Conservation (phyloP, 2,329 filamentous ascomycete genomes). For the Clonostachys chloroleuca region DNA sequence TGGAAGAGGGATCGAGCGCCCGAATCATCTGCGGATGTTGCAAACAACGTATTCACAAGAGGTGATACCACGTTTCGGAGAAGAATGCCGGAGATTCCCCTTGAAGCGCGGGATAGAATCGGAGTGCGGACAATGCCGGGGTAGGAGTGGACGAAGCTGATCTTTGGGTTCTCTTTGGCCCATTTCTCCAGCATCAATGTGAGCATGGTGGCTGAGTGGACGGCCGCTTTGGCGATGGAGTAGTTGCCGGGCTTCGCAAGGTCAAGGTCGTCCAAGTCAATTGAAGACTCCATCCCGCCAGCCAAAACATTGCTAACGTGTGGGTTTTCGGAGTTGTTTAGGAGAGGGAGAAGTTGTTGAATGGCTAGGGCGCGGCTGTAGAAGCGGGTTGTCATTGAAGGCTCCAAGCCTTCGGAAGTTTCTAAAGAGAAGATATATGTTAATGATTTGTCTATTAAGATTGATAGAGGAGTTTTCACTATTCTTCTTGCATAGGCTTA, state of each 20-base stretch:
- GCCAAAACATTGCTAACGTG: conserved; percentile 46
- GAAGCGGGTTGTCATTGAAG: conserved; percentile 45
- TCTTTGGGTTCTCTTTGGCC: conserved; percentile 31
- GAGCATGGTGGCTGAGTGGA: conserved; percentile 41
- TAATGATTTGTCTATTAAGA: no score
- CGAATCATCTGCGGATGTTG: conserved; percentile 7
- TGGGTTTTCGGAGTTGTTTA: conserved; percentile 28
- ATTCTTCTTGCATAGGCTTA: no score
- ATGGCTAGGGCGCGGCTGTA: conserved; percentile 55
- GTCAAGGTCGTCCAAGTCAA: conserved; percentile 40
- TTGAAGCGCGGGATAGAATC: conserved; percentile 9
- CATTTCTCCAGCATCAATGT: conserved; percentile 42
- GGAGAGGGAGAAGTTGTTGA: conserved; percentile 49
- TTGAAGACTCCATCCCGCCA: conserved; percentile 39
- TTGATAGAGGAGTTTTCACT: no score
- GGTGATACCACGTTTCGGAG: conserved; percentile 1
- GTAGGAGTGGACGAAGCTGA: conserved; percentile 26
- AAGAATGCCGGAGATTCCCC: conserved; percentile 6
- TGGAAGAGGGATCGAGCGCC: conserved; percentile 12
- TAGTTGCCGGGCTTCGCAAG: conserved; percentile 26
- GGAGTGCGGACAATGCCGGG: conserved; percentile 19
- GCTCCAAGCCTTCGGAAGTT: conserved; percentile 51
- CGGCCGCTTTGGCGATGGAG: conserved; percentile 28
- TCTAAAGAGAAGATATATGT: conserved; percentile 23
- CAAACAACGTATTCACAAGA: background rate